A percentile compares a stretch with the other conserved stretches of the same genome.
phyloP scores from a whole-genome alignment of 2,329 filamentous ascomycete species.

The Gaeumannomyces tritici region DNA sequence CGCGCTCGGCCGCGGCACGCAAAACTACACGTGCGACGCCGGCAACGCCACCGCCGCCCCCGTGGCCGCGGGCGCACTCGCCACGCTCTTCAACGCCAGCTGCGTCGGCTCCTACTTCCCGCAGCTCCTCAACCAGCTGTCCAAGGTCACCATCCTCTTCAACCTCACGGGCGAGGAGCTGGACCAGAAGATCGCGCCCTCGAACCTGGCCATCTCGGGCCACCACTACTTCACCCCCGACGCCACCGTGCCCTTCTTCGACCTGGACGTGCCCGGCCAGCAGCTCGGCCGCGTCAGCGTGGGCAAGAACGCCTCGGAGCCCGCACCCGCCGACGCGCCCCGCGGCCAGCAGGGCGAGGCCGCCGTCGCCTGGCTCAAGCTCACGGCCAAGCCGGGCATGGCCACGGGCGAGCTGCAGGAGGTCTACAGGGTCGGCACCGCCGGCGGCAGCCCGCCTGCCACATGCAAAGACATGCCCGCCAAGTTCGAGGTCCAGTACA shows the following conservation, averaged over 20 bases:
- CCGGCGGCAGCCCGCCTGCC: conserved; percentile 65
- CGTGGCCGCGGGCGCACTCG: conserved; percentile 60
- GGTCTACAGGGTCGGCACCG: conserved; percentile 78
- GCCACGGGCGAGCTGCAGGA: conserved; percentile 58
- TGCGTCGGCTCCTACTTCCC: conserved; percentile 67
- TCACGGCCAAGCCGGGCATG: conserved; percentile 41
- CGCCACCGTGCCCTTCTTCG: conserved; percentile 66
- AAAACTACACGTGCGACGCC: conserved; percentile 84
- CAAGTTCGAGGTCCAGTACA: conserved; percentile 67
- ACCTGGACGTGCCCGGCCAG: conserved; percentile 50
- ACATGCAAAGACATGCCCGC: conserved; percentile 58
- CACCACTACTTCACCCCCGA: conserved; percentile 69
- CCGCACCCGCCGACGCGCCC: conserved; percentile 53
- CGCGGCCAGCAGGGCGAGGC: conserved; percentile 52
- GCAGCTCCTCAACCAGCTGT: conserved; percentile 53
- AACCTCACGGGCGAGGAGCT: conserved; percentile 33
- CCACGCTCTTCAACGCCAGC: conserved; percentile 79
- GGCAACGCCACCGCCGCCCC: conserved; percentile 52
- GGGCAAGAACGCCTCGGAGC: conserved; percentile 48
- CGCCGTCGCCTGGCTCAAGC: conserved; percentile 74
- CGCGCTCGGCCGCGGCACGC: conserved; percentile 75
- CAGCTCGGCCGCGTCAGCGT: conserved; percentile 53
- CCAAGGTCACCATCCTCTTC: conserved; percentile 59
- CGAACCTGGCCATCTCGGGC: conserved; percentile 57
- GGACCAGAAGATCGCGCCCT: conserved; percentile 36